These are phyloP conservation scores for Aristolochia fimbriata DNA, from an alignment of 164 flowering plant genomes.

Conservation along the genomic window DNA sequence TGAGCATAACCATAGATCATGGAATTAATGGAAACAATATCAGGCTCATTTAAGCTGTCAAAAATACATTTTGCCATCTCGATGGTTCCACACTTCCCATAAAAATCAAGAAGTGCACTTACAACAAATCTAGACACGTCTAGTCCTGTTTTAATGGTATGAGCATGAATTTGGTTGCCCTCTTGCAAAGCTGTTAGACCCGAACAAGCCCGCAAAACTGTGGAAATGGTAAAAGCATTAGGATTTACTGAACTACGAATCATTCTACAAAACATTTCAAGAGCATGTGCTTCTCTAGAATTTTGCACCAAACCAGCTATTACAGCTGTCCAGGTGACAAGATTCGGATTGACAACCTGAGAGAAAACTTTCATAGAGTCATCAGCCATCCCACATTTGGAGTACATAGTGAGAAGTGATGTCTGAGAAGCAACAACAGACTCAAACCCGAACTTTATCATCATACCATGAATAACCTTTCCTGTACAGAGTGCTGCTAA, in stretches of 20 bases:
- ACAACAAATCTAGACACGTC: constrained; percentile 24
- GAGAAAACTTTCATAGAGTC: constrained; percentile 38
- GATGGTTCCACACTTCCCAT: constrained; percentile 39
- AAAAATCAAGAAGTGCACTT: constrained; percentile 33
- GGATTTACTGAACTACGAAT: constrained; percentile 23
- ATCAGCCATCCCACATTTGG: constrained; percentile 36
- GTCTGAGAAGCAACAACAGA: constrained; percentile 34
- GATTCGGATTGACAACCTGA: constrained; percentile 25
- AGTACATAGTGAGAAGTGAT: constrained; percentile 55
- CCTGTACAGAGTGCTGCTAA: constrained; percentile 26
- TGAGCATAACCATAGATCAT: constrained; percentile 41
- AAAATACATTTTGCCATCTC: constrained; percentile 32
- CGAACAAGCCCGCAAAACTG: constrained; percentile 36
- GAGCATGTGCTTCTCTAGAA: constrained; percentile 37
- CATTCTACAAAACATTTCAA: constrained; percentile 34
- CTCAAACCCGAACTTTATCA: constrained; percentile 31
- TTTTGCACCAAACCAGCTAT: constrained; percentile 44
- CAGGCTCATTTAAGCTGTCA: constrained; percentile 20
- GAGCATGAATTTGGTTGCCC: constrained; percentile 38
- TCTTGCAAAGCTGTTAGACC: constrained; percentile 33
- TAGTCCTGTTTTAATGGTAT: constrained; percentile 23
- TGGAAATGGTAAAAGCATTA: constrained; percentile 44
- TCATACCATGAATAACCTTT: constrained; percentile 35
- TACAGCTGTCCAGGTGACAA: constrained; percentile 54
- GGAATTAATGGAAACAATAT: constrained; percentile 30